Conservation (phyloP, 257 asterid species). For the Prunella vulgaris region DNA sequence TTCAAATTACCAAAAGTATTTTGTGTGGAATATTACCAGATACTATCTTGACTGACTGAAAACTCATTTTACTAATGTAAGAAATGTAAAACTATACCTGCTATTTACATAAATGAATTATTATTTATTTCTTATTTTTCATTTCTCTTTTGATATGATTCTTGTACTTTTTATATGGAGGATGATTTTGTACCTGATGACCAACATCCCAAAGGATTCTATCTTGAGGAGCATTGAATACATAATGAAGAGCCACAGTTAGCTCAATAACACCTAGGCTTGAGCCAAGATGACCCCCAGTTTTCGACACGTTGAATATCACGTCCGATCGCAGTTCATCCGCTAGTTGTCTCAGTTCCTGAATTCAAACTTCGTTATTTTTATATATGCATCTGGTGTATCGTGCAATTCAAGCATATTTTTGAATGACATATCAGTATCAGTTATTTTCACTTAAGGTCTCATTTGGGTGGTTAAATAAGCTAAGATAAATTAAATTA, state of each 20-base stretch:
- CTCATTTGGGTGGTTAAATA: too few relatives aligned
- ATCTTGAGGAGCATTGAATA: conserved; percentile 89
- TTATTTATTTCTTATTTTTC: neutral
- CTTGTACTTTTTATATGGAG: too few relatives aligned
- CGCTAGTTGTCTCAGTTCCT: conserved; percentile 93
- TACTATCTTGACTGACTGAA: neutral
- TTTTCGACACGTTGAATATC: conserved; percentile 90
- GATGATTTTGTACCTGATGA: conserved; percentile 57
- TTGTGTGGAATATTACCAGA: neutral
- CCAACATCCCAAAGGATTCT: conserved; percentile 98
- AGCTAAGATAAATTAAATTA: too few relatives aligned
- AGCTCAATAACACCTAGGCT: conserved; percentile 97
- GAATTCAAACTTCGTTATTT: conserved; percentile 5
- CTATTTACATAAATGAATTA: too few relatives aligned
- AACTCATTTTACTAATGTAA: too few relatives aligned
- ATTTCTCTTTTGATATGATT: too few relatives aligned
- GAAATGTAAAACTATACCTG: neutral
- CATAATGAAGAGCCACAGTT: conserved; percentile 92
- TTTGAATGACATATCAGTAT: too few relatives aligned
- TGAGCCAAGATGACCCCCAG: conserved; percentile 98
- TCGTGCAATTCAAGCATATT: too few relatives aligned
- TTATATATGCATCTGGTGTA: too few relatives aligned
- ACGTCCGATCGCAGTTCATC: conserved; percentile 88
- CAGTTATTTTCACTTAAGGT: too few relatives aligned
- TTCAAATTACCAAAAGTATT: too few relatives aligned